Evolutionary conservation across 2,329 filamentous ascomycete genomes (phyloP).

Genomic region (Lasiodiplodia sp.): DNA sequence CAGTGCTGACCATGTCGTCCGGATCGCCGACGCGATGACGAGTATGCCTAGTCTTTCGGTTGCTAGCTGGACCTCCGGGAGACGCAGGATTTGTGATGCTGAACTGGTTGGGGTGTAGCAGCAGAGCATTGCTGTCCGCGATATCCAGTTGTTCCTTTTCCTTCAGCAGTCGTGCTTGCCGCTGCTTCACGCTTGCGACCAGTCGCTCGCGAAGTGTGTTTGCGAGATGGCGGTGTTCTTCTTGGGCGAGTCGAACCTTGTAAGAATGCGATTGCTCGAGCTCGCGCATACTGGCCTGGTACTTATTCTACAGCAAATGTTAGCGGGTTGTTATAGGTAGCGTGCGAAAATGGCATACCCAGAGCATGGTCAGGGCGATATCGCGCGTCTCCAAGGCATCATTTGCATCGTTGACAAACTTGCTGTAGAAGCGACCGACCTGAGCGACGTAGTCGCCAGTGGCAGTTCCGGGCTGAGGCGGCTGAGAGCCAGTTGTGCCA

Average conservation of each 20-base stretch:
- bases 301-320: slow-evolving; percentile 58
- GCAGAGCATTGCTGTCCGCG: slow-evolving; percentile 69
- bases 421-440: slow-evolving; percentile 81
- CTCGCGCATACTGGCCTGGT: slow-evolving; percentile 63
- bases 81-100: slow-evolving; percentile 70
- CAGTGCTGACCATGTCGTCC: slow-evolving; percentile 55
- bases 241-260: slow-evolving; percentile 67
- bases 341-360: slow-evolving; percentile 64
- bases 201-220: slow-evolving; percentile 68
- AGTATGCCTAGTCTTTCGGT: slow-evolving; percentile 69
- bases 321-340: slow-evolving; percentile 29
- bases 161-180: slow-evolving; percentile 64
- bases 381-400: slow-evolving; percentile 88
- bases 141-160: slow-evolving; percentile 74
- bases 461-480: slow-evolving; percentile 54
- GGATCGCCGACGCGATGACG: slow-evolving; percentile 63
- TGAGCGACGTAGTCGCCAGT: slow-evolving; percentile 72
- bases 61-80: slow-evolving; percentile 66
- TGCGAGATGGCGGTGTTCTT: slow-evolving; percentile 67
- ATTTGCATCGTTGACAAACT: slow-evolving; percentile 87
- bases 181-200: slow-evolving; percentile 64
- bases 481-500: slow-evolving; percentile 51
- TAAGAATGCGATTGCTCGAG: slow-evolving; percentile 65
- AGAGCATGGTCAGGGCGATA: slow-evolving; percentile 79
- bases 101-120: slow-evolving; percentile 71